phyloP scores from a whole-genome alignment of 148 eudicot genomes.

The Amaranthus cruentus region DNA sequence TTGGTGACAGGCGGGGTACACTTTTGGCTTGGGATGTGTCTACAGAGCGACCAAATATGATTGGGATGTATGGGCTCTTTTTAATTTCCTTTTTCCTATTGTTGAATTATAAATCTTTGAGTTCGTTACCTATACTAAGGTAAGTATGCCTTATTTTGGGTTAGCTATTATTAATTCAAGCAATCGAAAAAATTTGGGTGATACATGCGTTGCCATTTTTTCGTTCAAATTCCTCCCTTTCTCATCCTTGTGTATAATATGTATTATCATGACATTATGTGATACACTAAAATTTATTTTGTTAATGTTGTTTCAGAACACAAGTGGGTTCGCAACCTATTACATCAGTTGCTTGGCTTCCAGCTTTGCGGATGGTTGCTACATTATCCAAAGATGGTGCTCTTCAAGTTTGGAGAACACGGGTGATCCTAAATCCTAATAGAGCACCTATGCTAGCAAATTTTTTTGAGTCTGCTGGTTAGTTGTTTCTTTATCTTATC shows the following conservation, averaged over 20 bases:
- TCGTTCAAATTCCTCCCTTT: background rate
- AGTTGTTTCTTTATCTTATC: constrained; percentile 24
- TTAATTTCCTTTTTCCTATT: background rate
- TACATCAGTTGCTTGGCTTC: constrained; percentile 85
- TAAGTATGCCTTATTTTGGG: background rate
- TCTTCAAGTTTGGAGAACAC: constrained; percentile 94
- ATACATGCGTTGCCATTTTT: background rate
- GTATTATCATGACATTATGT: background rate
- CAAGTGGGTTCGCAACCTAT: constrained; percentile 99
- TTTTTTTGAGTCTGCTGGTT: constrained; percentile 96
- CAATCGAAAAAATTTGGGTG: too few relatives aligned
- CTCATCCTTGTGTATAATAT: background rate
- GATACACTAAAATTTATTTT: background rate
- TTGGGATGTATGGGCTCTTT: constrained; percentile 72
- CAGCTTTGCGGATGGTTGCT: constrained; percentile 62
- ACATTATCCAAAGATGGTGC: constrained; percentile 86
- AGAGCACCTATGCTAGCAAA: constrained; percentile 81
- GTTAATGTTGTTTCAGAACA: constrained; percentile 45
- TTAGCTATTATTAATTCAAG: background rate
- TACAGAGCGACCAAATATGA: constrained; percentile 95
- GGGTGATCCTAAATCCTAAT: constrained; percentile 64
- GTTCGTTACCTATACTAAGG: background rate
- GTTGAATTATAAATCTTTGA: background rate
- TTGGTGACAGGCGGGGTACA: constrained; percentile 91
- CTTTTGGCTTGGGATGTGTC: constrained; percentile 99